These are phyloP conservation scores for Metschnikowia corniflorae DNA, from an alignment of 805 yeast species.

Conservation along the genomic window DNA sequence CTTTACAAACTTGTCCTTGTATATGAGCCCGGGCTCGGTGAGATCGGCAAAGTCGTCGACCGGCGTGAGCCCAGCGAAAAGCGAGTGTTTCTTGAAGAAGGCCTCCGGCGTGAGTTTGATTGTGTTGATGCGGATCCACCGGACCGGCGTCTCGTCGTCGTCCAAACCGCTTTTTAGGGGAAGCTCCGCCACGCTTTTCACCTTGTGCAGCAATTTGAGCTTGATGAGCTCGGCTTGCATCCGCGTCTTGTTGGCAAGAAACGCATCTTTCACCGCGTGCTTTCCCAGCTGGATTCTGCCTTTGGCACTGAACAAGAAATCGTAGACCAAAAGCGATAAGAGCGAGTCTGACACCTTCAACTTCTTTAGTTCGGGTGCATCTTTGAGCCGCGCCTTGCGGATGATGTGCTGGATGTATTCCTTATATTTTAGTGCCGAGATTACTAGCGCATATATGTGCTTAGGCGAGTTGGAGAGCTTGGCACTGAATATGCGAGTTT, in stretches of 20 bases:
- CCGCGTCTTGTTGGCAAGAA: slow-evolving; percentile 75
- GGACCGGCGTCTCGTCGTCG: slow-evolving; percentile 64
- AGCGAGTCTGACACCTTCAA: slow-evolving; percentile 48
- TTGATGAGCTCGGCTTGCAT: slow-evolving; percentile 78
- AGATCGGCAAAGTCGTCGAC: slow-evolving; percentile 46
- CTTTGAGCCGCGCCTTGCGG: slow-evolving; percentile 62
- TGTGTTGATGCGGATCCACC: slow-evolving; percentile 79
- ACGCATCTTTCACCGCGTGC: slow-evolving; percentile 77
- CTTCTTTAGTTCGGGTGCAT: slow-evolving; percentile 37
- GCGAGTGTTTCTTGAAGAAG: slow-evolving; percentile 32
- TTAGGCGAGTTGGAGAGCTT: slow-evolving; percentile 56
- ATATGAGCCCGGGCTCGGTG: slow-evolving; percentile 52
- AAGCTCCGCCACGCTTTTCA: slow-evolving; percentile 48
- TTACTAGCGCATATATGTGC: slow-evolving; percentile 80
- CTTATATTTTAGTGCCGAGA: slow-evolving; percentile 70
- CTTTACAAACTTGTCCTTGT: slow-evolving; percentile 70
- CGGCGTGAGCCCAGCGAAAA: slow-evolving; percentile 42
- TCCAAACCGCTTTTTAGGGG: slow-evolving; percentile 40
- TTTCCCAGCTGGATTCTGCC: slow-evolving; percentile 89
- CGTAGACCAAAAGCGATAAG: slow-evolving; percentile 72
- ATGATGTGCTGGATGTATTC: slow-evolving; percentile 61
- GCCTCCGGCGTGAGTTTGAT: slow-evolving; percentile 45
- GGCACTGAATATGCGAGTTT: slow-evolving; percentile 38
- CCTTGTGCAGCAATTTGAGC: slow-evolving; percentile 69
- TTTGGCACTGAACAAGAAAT: slow-evolving; percentile 65